Conservation (phyloP, 2,329 filamentous ascomycete species). For the Neonectria ditissima region DNA sequence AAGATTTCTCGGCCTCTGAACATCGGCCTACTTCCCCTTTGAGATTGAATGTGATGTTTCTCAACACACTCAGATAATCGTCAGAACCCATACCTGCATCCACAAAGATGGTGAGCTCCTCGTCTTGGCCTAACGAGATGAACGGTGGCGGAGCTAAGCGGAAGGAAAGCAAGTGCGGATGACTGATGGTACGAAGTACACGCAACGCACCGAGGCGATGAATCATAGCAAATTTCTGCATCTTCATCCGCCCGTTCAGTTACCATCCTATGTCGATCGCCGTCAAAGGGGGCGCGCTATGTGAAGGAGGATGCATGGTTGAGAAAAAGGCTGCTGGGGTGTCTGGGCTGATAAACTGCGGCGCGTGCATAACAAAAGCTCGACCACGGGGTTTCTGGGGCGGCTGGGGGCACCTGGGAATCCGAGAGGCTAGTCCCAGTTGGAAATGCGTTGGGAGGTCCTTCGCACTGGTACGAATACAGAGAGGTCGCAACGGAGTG, state of each 20-base stretch:
- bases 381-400: conserved; percentile 9
- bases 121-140: conserved; percentile 1
- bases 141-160: conserved; percentile 4
- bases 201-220: conserved; percentile 18
- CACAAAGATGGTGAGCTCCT: conserved; percentile 4
- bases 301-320: conserved; percentile 22
- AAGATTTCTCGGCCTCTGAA: background rate
- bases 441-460: conserved; percentile 8
- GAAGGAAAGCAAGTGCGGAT: conserved; percentile 8
- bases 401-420: conserved; percentile 16
- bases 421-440: conserved; percentile 18
- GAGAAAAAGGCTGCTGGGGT: conserved; percentile 20
- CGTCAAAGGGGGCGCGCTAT: conserved; percentile 23
- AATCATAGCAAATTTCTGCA: conserved; percentile 21
- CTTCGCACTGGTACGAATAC: conserved; percentile 15
- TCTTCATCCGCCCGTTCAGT: conserved; percentile 15
- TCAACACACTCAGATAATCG: conserved; percentile 1
- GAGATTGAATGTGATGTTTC: conserved; percentile 6
- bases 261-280: conserved; percentile 23
- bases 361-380: conserved; percentile 19
- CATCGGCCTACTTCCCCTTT: conserved; percentile 5
- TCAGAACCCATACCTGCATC: conserved; percentile 14
- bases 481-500: conserved; percentile 9
- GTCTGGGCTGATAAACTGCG: conserved; percentile 20
- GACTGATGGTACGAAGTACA: background rate